Base-by-base conservation (phyloP, 2,329 filamentous ascomycete genomes). In the Ophiostoma sp. region DNA sequence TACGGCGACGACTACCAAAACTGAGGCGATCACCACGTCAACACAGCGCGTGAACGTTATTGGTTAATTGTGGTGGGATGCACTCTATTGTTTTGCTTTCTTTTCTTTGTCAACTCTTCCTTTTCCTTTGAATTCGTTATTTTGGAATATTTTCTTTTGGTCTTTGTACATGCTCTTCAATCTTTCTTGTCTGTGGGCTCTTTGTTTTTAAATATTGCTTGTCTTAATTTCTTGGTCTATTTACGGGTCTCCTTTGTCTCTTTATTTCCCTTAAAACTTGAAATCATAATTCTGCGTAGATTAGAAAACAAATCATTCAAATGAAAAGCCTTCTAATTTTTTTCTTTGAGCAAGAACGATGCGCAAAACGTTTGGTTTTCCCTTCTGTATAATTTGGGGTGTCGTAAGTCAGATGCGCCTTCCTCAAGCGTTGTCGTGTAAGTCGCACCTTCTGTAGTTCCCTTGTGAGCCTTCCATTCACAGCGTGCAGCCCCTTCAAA, bases 41-140 rank as follows among this genome's bases (percentile, higher is more conserved):
- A 73, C 72, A 12, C 66, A 72, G 36, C 64, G 31, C 17, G 64
- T 72, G 42, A 15, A 71, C 28, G 72, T 70, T 11, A 50, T 68
- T 31, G 42, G 63, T 28, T 57, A 55, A 19, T 2, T 17, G 17
- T 17, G 15, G 25, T 69, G 8, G 2, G 25, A 45, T 17, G 28
- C 22, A 15, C 8, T 17, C 5, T 31, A 7, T 15, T 19, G 7
- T 42, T 8, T 55, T 28, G 7, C 17, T 11, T 50, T 25, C 1
- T 42, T 31, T 33, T 28, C 42, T 45, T 59, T 33, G 7, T 28
- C 12, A 63, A n/a, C 17, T 59, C 3, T 61, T 61, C 28, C 2
- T 45, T 28, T 55, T 50, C 33, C 31, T 19, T 17, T 69, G 22
- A 25, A 22, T 50, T 25, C 22, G 9, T 70, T n/a, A 17, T 25